Percentiles rank a stretch among this genome's conserved stretches.
These are phyloP conservation scores for Pleurotus djamor DNA, from an alignment of 768 basidiomycete genomes.

Conservation along the genomic window DNA sequence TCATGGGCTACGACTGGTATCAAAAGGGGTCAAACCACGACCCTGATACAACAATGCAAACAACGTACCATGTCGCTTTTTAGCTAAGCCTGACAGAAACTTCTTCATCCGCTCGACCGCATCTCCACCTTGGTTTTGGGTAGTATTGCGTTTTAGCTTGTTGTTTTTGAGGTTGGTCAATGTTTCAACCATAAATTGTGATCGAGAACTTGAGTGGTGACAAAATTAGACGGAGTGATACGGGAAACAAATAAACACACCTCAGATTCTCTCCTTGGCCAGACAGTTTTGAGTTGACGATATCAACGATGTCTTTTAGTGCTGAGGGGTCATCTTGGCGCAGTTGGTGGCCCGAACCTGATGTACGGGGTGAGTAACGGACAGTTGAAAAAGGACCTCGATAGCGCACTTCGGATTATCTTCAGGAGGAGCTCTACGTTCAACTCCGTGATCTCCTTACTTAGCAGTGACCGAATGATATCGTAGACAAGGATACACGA, in stretches of 20 bases:
- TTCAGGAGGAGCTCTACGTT: slow-evolving; percentile 87
- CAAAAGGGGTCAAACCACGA: background rate
- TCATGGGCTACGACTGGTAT: slow-evolving; percentile 75
- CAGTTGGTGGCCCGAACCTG: slow-evolving; percentile 91
- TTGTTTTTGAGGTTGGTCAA: slow-evolving; percentile 92
- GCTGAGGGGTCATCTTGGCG: slow-evolving; percentile 90
- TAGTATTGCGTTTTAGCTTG: slow-evolving; percentile 63
- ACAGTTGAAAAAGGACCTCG: background rate
- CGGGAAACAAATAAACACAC: slow-evolving; percentile 27
- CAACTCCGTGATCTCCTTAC: slow-evolving; percentile 66
- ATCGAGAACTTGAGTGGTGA: slow-evolving; percentile 67
- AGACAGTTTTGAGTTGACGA: slow-evolving; percentile 73
- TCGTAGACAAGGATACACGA: slow-evolving; percentile 90
- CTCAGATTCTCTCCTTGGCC: slow-evolving; percentile 47
- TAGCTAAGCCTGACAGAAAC: slow-evolving; percentile 72
- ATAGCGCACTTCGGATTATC: slow-evolving; percentile 68
- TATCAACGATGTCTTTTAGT: slow-evolving; percentile 85
- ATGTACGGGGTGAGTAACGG: slow-evolving; percentile 10
- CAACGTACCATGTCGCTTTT: slow-evolving; percentile 68
- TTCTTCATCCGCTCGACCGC: slow-evolving; percentile 88
- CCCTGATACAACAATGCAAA: background rate
- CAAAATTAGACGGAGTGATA: background rate
- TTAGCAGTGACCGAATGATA: slow-evolving; percentile 74
- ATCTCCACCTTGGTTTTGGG: slow-evolving; percentile 70
- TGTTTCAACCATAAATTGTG: slow-evolving; percentile 95